A percentile compares a stretch with the other conserved stretches of the same genome.
These are phyloP conservation scores for Trichoderma brevicompactum DNA, from an alignment of 2,329 filamentous ascomycete genomes.

Conservation along the genomic window DNA sequence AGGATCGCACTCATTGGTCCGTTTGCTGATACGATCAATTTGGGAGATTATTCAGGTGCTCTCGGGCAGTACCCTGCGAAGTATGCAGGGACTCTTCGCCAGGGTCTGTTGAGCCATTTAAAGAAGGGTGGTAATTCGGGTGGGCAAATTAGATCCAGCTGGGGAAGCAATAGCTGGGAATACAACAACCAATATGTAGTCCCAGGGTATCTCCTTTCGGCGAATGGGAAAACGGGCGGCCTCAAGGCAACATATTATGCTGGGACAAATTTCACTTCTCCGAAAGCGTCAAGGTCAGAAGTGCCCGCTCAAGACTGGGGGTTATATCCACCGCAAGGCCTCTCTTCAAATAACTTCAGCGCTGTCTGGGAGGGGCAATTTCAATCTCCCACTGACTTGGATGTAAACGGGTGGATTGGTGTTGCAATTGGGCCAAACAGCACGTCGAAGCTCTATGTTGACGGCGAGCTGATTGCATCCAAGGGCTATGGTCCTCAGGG, in stretches of 20 bases:
- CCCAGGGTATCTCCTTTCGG: conserved; percentile 19
- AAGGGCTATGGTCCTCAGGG: conserved; percentile 4
- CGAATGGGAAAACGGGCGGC: conserved; percentile 8
- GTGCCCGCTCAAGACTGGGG: conserved; percentile 26
- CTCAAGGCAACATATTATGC: conserved; percentile 24
- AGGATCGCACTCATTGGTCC: conserved; percentile 25
- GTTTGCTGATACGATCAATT: conserved; percentile 19
- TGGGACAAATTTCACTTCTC: conserved; percentile 9
- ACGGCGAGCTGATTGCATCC: conserved; percentile 17
- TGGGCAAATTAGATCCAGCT: conserved; percentile 11
- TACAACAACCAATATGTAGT: conserved; percentile 28
- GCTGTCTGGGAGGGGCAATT: conserved; percentile 26
- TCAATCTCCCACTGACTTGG: conserved; percentile 10
- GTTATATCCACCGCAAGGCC: conserved; percentile 21
- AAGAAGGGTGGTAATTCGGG: not conserved
- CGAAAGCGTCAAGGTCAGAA: not conserved
- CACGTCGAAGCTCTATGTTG: conserved; percentile 24
- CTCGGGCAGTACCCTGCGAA: conserved; percentile 24
- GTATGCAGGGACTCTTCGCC: conserved; percentile 8
- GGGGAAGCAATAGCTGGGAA: conserved; percentile 29
- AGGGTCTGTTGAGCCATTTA: conserved; percentile 20
- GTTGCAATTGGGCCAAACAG: conserved; percentile 27
- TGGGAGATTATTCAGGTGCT: conserved; percentile 25
- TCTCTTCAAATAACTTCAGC: conserved; percentile 27
- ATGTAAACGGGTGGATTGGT: conserved; percentile 26